Base-by-base conservation (phyloP, 495 filamentous ascomycete genomes). In the Penicillium lagena region DNA sequence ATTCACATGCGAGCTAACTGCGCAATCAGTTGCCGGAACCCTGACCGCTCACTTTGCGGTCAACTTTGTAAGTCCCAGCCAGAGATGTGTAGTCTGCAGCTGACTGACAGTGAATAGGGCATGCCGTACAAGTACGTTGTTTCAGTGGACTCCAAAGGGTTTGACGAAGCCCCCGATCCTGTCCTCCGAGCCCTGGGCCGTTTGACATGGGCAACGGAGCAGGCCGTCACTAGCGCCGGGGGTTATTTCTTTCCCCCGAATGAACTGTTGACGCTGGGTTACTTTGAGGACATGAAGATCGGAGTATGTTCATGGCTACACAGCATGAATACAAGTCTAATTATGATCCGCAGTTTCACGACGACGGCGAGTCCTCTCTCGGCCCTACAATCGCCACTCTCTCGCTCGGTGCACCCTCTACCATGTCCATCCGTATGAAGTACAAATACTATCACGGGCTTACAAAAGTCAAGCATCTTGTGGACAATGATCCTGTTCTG, bases 71-170 rank as follows among this genome's bases (percentile, higher is more conserved):
- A 64, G 81, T 62, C 28, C 10, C 15, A 34, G 12, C 5, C 31
- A 35, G 12, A 40, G 51, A 35, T 30, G 47, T 62, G 12, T 10
- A 14, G 15, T 30, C 17, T 7, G 3, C 13, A 17, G 14, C 46
- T 28, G 6, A 43, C 37, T 17, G 42, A 12, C 48, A 15, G 4
- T 11, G 8, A 2, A 14, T 49, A 89, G 81, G 89, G 89, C 0
- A 85, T 86, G 40, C 83, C 82, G 0, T 95, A 95, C 56, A 90
- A 94, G 49, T 95, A 83, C 49, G 76, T 86, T 10, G 86, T 88
- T 1, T 63, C 74, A 7, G 81, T 87, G 3, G 65, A 80, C 9
- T 84, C 83, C 0, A 78, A 62, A 36, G 67, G 66, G 2, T 90
- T 95, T 44, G 53, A 64, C 3, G 72, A 82, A 12, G 83, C 87